Evolutionary conservation across 108 stramenopile species (phyloP).

Genomic region (Conticribra guillardii): DNA sequence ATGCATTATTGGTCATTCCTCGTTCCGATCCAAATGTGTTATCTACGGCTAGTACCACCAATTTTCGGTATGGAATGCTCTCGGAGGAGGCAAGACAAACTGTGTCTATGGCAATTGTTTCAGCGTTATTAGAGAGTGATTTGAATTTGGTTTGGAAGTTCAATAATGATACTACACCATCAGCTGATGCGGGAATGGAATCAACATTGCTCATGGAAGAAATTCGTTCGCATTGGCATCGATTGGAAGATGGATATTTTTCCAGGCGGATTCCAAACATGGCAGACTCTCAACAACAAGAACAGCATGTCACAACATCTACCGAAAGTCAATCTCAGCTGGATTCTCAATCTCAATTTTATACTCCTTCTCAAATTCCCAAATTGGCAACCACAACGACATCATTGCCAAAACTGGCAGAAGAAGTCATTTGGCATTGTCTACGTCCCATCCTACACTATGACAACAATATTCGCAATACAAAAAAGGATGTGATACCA

Average conservation of each 20-base stretch:
- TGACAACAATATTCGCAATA: background rate
- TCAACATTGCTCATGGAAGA: constrained; percentile 30
- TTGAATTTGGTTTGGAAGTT: constrained; percentile 29
- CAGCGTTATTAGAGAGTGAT: constrained; percentile 47
- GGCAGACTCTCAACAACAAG: background rate
- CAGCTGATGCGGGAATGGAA: constrained; percentile 21
- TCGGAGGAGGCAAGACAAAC: constrained; percentile 48
- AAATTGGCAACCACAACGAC: background rate
- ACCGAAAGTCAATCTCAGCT: background rate
- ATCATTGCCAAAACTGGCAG: constrained; percentile 1
- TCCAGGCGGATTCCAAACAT: background rate
- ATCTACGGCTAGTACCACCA: background rate
- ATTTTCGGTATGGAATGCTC: constrained; percentile 33
- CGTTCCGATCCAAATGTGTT: background rate
- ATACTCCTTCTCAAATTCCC: constrained; percentile 20
- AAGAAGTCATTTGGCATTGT: constrained; percentile 48
- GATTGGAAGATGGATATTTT: constrained; percentile 25
- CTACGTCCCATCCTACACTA: constrained; percentile 30
- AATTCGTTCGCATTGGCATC: constrained; percentile 39
- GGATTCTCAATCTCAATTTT: constrained; percentile 30
- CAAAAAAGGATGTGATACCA: constrained; percentile 35
- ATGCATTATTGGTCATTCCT: constrained; percentile 42
- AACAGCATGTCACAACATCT: background rate
- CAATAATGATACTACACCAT: background rate
- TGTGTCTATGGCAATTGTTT: constrained; percentile 44